Base-by-base conservation (phyloP, 1,284 basidiomycete species). In the Sporisorium iseilematis-ciliati region DNA sequence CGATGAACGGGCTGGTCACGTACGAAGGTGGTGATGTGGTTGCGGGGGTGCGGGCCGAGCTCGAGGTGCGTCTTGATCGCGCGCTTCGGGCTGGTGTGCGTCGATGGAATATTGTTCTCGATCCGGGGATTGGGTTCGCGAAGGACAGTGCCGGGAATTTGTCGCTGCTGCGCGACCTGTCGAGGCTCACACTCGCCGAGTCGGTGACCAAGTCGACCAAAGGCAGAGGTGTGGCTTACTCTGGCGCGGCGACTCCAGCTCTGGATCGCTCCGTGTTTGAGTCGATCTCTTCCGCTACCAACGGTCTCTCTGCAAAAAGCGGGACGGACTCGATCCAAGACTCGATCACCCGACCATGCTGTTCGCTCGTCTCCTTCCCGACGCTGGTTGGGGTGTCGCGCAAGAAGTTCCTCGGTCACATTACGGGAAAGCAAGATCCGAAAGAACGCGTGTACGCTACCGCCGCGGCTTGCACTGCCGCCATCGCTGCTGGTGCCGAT, bases 41-140 rank as follows among this genome's bases (percentile, higher is more conserved):
- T 2, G 87, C 89, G 29, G 93, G 91, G 20, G 91, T 98, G 0
- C 87, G 89, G 5, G 80, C 86, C 0, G 97, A 99, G 85, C 88
- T 99, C 1, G 91, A 90, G 0, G 86, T 86, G 35, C 91, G 91
- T 75, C 89, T 97, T 0, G 87, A 90, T 4, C 80, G 83, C 1
- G 91, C 94, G 14, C 88, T 96, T n/a, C 88, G 88, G 16, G 91
- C 91, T 0, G 94, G 95, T 8, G 87, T 99, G 5, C 88, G 92
- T 58, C 86, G 93, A 33, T 99, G 96, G 96, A 89, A 94, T 75
- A 90, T 98, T 62, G 89, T 98, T 56, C 88, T 93, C 14, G 97
- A 98, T 86, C 94, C 96, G 0, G 96, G 97, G 0, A 88, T 99
- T 55, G 96, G 97, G 7, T 99, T 98, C 84, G 96, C 95, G 83